Conservation (phyloP, 495 filamentous ascomycete genomes). For the Xylaria castorea region DNA sequence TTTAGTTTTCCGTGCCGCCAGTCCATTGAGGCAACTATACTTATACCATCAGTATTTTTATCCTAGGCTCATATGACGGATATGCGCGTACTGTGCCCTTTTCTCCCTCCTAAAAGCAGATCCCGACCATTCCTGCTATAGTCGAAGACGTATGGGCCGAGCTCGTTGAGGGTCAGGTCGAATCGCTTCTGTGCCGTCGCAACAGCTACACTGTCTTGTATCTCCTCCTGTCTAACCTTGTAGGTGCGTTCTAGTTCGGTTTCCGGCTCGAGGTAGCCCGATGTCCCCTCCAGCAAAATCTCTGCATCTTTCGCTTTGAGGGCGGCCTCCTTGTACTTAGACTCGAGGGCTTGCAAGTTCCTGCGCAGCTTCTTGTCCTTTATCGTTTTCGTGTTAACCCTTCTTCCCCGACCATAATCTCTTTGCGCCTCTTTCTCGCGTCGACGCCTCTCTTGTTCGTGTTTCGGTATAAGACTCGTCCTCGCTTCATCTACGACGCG, state of each 20-base stretch:
- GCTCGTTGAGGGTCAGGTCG: constrained; percentile 79
- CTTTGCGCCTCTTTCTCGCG: constrained; percentile 69
- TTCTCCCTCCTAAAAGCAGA: constrained; percentile 83
- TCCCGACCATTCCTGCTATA: constrained; percentile 89
- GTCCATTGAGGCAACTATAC: constrained; percentile 85
- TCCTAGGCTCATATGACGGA: not conserved
- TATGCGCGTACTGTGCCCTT: constrained; percentile 69
- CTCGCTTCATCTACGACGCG: constrained; percentile 51
- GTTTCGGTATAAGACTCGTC: constrained; percentile 50
- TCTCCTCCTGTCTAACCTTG: constrained; percentile 88
- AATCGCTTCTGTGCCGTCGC: constrained; percentile 92
- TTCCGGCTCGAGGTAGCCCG: constrained; percentile 89
- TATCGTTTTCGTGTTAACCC: constrained; percentile 61
- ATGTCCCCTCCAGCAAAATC: constrained; percentile 87
- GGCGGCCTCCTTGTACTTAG: constrained; percentile 79
- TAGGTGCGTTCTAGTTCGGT: constrained; percentile 88
- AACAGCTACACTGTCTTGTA: constrained; percentile 72
- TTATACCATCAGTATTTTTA: not conserved
- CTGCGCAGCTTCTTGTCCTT: constrained; percentile 89
- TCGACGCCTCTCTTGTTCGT: constrained; percentile 51
- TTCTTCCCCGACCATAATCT: constrained; percentile 82
- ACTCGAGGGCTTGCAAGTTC: constrained; percentile 78
- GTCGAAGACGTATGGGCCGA: constrained; percentile 86
- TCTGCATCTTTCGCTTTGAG: constrained; percentile 91
- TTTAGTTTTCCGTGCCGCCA: constrained; percentile 91